Conservation (phyloP, 148 eudicot species). For the Dysphania ambrosioides region DNA sequence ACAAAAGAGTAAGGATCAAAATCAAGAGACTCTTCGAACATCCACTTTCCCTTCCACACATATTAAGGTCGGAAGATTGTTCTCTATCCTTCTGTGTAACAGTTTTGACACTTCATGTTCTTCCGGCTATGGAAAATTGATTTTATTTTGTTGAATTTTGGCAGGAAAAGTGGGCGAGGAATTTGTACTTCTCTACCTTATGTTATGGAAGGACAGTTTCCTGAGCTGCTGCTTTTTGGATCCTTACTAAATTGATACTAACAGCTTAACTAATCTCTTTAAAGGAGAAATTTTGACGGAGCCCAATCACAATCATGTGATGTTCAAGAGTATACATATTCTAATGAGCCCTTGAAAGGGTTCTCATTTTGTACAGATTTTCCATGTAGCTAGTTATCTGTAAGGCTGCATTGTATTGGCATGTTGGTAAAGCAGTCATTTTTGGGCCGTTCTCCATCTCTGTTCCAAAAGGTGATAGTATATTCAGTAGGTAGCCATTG, state of each 20-base stretch:
- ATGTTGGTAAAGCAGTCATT: neutral
- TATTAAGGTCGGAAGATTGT: conserved; percentile 53
- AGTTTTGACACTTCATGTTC: neutral
- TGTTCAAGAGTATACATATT: conserved; percentile 13
- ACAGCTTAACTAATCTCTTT: neutral
- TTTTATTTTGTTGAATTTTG: conserved; percentile 7
- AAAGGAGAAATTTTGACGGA: conserved; percentile 27
- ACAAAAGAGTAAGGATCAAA: conserved; percentile 68
- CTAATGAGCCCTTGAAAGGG: conserved; percentile 12
- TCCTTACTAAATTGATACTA: neutral
- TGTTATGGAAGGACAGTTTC: conserved; percentile 73
- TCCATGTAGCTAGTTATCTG: neutral
- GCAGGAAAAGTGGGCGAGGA: conserved; percentile 81
- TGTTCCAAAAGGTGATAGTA: neutral
- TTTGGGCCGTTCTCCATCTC: neutral
- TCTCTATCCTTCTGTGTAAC: neutral
- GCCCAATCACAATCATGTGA: conserved; percentile 12
- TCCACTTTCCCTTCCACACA: conserved; percentile 84
- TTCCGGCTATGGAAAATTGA: neutral
- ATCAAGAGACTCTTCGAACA: conserved; percentile 90
- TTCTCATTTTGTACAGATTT: conserved; percentile 15
- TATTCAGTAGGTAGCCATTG: neutral
- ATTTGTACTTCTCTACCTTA: conserved; percentile 56
- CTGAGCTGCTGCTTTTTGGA: conserved; percentile 26
- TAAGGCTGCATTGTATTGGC: neutral